phyloP scores from a whole-genome alignment of 176 grass and related monocot genomes.

The Typha latifolia region DNA sequence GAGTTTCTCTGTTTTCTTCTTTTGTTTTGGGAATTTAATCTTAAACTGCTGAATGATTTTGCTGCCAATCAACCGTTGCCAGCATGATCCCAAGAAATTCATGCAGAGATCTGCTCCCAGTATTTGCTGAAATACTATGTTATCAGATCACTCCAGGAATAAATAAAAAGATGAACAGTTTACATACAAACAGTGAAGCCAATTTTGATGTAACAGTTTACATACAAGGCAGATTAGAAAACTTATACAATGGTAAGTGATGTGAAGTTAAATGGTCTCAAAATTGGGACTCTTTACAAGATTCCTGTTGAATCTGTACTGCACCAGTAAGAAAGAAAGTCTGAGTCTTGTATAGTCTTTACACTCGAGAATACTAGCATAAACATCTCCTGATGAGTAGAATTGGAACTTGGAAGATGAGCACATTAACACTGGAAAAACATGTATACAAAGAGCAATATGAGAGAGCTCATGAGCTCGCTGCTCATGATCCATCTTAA shows the following conservation, averaged over 20 bases:
- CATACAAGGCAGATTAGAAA: not conserved
- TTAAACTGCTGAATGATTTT: too few relatives aligned
- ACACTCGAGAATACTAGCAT: not conserved
- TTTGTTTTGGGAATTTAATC: too few relatives aligned
- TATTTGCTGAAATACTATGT: too few relatives aligned
- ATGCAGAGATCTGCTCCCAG: too few relatives aligned
- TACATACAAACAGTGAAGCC: not conserved
- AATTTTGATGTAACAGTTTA: not conserved
- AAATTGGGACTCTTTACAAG: conserved; percentile 2
- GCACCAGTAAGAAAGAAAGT: not conserved
- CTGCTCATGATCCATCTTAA: not conserved
- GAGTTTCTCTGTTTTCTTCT: too few relatives aligned
- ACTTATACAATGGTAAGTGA: not conserved
- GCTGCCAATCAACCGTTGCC: too few relatives aligned
- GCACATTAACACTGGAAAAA: not conserved
- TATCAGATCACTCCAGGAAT: too few relatives aligned
- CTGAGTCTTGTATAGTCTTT: not conserved
- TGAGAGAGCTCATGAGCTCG: not conserved
- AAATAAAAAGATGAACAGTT: too few relatives aligned
- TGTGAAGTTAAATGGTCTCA: not conserved
- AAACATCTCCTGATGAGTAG: not conserved
- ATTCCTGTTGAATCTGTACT: not conserved
- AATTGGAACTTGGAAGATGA: not conserved
- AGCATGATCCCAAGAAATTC: too few relatives aligned
- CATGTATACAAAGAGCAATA: not conserved